Conservation (phyloP, 192 early-diverging fungal genomes). For the Rhizoclosmatium globosum region DNA sequence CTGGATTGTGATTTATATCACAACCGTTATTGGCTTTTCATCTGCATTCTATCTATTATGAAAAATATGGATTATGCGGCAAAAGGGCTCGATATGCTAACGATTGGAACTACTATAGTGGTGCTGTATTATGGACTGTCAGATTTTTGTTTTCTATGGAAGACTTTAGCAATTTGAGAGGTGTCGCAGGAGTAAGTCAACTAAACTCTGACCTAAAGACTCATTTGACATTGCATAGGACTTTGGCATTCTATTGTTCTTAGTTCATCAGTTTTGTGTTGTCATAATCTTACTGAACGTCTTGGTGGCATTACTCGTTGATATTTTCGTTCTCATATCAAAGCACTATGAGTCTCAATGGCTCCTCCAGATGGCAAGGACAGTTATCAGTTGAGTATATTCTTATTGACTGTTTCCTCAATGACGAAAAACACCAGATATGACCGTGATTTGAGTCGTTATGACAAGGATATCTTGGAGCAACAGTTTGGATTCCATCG, state of each 20-base stretch:
- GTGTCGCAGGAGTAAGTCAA: background rate
- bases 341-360: constrained; percentile 25
- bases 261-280: constrained; percentile 14
- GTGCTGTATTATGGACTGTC: constrained; percentile 20
- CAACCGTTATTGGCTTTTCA: constrained; percentile 9
- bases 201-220: background rate
- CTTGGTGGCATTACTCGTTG: constrained; percentile 23
- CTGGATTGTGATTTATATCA: constrained; percentile 19
- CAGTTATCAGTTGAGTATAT: background rate
- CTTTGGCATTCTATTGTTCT: constrained; percentile 9
- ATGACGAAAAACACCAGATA: background rate
- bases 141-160: constrained; percentile 15
- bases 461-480: background rate
- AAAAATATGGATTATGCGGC: constrained; percentile 23
- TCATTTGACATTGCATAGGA: background rate
- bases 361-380: constrained; percentile 31
- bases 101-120: constrained; percentile 15
- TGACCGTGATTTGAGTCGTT: background rate
- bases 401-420: background rate
- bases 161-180: constrained; percentile 13
- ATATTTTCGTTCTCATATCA: constrained; percentile 14
- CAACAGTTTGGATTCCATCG: constrained; percentile 23
- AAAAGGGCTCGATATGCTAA: background rate
- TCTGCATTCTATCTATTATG: constrained; percentile 11
- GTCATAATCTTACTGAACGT: constrained; percentile 17